Evolutionary conservation across 306 rosid species (phyloP), one percentile per base, ranked within the genome.

Genomic region (Dalbergia cultrata): DNA sequence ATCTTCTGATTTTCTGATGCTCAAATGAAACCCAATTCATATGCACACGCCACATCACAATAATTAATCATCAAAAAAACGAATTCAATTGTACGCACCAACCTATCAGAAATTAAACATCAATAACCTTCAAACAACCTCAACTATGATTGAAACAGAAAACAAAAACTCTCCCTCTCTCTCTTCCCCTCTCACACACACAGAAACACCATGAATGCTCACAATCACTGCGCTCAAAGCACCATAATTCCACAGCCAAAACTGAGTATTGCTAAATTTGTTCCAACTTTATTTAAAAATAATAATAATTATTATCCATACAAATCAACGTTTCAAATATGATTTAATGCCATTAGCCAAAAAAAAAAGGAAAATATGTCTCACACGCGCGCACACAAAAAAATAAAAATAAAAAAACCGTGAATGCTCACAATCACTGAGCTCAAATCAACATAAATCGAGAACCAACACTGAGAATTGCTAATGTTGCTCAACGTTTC

Each of bases 1-100:
- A 75, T 18, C 59, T 53, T 37, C 50, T 3, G 44, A 63, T 47
- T 14, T 52, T 37, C 54, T 1, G 1, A 65, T 66, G 59, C 37
- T 78, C 19, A 56, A 34, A 9, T 16, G 74, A 58, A 66, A 83
- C 43, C 45, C 49, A 79, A 53, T 56, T 70, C 80, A 31, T 35
- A 0, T 49, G 45, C 67, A 52, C 14, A 60, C 6, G 18, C 54
- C 41, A 37, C 82, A 35, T 54, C 31, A 34, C 5, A 66, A 47
- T 9, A 72, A 6, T 60, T 18, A 54, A 41, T 34, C 8, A 44
- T 64, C 67, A 54, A 72, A 64, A 63, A 72, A 52, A 19, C 14
- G 3, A 43, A 60, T 44, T 62, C 39, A 59, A 82, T 9, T 70
- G 8, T 68, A 62, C n/a, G 22, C 45, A 82, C 57, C 61, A 54